phyloP scores from a whole-genome alignment of 495 filamentous ascomycete genomes.

The Penicillium maclennaniae region DNA sequence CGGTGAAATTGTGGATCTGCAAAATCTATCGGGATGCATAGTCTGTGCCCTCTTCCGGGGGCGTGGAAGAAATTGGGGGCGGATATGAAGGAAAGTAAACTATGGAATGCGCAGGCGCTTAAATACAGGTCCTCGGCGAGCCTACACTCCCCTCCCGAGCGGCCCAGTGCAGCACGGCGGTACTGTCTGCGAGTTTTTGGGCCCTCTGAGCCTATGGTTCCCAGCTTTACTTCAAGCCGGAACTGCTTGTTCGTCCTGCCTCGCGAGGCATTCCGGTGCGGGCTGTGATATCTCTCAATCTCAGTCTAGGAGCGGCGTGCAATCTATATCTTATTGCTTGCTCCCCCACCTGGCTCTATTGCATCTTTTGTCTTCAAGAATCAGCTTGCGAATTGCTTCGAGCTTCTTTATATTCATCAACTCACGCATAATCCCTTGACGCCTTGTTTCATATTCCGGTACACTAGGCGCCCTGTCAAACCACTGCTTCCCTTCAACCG shows the following conservation, averaged over 20 bases:
- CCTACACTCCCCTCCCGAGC: slow-evolving; percentile 25
- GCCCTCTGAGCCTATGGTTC: slow-evolving; percentile 39
- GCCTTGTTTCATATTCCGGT: slow-evolving; percentile 7
- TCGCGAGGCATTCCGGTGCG: slow-evolving; percentile 36
- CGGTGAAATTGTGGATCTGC: background rate
- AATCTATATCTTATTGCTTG: slow-evolving; percentile 19
- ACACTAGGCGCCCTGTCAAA: slow-evolving; percentile 10
- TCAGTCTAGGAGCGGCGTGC: slow-evolving; percentile 15
- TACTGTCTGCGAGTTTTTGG: slow-evolving; percentile 27
- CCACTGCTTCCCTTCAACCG: slow-evolving; percentile 6
- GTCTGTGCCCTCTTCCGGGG: background rate
- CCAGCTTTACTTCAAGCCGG: slow-evolving; percentile 15
- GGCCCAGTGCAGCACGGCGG: slow-evolving; percentile 37
- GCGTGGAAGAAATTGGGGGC: slow-evolving; percentile 18
- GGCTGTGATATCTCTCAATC: slow-evolving; percentile 28
- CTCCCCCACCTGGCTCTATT: slow-evolving; percentile 8
- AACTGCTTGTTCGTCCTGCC: slow-evolving; percentile 31
- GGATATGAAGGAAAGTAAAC: slow-evolving; percentile 19
- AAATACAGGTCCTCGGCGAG: slow-evolving; percentile 40
- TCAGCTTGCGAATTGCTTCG: background rate
- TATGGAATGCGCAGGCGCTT: slow-evolving; percentile 35
- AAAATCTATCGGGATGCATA: background rate
- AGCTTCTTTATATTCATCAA: background rate
- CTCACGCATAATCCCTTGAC: background rate
- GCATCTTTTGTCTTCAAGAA: slow-evolving; percentile 16